Percentiles rank a stretch among this genome's conserved stretches.
phyloP scores from a whole-genome alignment of 2,329 filamentous ascomycete species.

The Penicillium sumatraense region DNA sequence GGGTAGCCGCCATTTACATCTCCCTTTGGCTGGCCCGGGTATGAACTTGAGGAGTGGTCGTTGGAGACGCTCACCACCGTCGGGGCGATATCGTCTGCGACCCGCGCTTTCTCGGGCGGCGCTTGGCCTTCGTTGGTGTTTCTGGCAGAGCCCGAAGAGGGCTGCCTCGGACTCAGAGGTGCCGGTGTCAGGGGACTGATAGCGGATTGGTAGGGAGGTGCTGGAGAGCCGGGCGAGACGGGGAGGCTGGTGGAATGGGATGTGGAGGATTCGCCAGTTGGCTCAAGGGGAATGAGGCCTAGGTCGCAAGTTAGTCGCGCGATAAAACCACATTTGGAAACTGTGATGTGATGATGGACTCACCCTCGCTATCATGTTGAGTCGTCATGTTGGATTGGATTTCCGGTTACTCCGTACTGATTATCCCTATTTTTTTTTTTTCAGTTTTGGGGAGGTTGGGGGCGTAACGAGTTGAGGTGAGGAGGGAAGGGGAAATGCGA shows the following conservation, averaged over 20 bases:
- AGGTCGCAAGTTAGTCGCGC: neutral
- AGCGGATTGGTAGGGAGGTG: constrained; percentile 1
- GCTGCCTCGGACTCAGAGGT: neutral
- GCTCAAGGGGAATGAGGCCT: constrained; percentile 21
- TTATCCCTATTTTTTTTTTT: neutral
- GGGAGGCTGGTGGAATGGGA: neutral
- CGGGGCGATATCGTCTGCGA: constrained; percentile 6
- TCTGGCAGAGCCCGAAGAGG: neutral
- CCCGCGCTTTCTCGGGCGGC: neutral
- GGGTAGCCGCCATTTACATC: neutral
- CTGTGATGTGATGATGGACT: neutral
- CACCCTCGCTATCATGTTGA: constrained; percentile 9
- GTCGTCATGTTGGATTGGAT: neutral
- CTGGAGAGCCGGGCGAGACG: neutral
- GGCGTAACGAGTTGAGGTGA: neutral
- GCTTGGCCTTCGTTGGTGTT: neutral
- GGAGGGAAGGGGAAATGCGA: neutral
- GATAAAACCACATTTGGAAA: neutral
- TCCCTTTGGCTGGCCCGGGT: constrained; percentile 8
- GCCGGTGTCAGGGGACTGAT: neutral
- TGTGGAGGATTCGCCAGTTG: neutral
- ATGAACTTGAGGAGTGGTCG: neutral
- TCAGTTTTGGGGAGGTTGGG: neutral
- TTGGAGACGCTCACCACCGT: constrained; percentile 1
- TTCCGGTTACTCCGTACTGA: too few relatives aligned